Percentiles rank a stretch among this genome's conserved stretches.
These are phyloP conservation scores for Penicillium sp. DNA, from an alignment of 2,329 filamentous ascomycete genomes.

Conservation along the genomic window DNA sequence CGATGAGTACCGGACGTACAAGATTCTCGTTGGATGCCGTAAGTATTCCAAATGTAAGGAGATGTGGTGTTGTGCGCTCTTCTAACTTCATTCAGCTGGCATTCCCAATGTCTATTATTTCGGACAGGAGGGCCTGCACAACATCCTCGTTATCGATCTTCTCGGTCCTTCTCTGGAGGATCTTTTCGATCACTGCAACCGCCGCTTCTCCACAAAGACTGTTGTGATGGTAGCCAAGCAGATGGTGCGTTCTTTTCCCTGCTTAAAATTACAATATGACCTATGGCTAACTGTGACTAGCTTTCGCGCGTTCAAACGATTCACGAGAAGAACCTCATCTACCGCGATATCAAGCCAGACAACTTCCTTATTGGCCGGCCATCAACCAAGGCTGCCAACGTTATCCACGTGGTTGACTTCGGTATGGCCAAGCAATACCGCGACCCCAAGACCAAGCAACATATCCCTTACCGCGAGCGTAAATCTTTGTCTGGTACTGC, in stretches of 20 bases:
- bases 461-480: constrained; percentile 94
- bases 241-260: constrained; percentile 62
- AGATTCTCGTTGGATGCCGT: constrained; percentile 99
- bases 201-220: constrained; percentile 93
- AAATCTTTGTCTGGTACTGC: constrained; percentile 96
- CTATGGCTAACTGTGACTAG: constrained; percentile 39
- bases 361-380: constrained; percentile 97
- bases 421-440: constrained; percentile 99
- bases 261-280: neutral
- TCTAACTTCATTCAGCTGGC: constrained; percentile 64
- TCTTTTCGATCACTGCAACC: constrained; percentile 94
- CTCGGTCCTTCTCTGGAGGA: constrained; percentile 93
- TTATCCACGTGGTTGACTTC: constrained; percentile 98
- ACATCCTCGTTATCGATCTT: constrained; percentile 96
- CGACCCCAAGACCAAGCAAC: constrained; percentile 97
- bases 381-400: constrained; percentile 89
- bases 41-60: constrained; percentile 49
- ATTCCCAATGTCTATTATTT: constrained; percentile 99
- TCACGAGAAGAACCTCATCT: constrained; percentile 98
- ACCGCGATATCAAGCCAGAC: constrained; percentile 98
- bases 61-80: neutral
- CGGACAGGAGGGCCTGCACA: constrained; percentile 95
- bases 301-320: constrained; percentile 89
- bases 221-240: constrained; percentile 99
- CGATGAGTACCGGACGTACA: constrained; percentile 99